These are phyloP conservation scores for Aspergillus oerlinghausenensis DNA, from an alignment of 2,329 filamentous ascomycete genomes.

Conservation along the genomic window DNA sequence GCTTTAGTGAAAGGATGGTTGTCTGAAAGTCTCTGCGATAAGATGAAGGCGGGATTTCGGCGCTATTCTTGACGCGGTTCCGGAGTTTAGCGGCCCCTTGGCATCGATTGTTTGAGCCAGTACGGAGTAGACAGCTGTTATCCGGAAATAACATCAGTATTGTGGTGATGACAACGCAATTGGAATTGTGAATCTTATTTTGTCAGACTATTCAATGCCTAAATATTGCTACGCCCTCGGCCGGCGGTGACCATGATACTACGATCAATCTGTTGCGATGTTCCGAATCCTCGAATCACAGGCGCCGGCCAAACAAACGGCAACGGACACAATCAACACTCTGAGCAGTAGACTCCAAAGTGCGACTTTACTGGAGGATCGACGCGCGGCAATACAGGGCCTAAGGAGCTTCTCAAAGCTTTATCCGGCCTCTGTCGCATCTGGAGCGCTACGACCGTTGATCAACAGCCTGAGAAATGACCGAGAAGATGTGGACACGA, in stretches of 20 bases:
- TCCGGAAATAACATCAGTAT: neutral
- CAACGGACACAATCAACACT: conserved; percentile 87
- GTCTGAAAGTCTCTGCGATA: conserved; percentile 17
- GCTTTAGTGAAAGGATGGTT: neutral
- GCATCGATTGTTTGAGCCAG: conserved; percentile 7
- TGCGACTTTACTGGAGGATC: conserved; percentile 88
- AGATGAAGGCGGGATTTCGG: conserved; percentile 15
- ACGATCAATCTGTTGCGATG: conserved; percentile 37
- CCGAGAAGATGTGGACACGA: conserved; percentile 90
- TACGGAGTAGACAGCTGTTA: neutral
- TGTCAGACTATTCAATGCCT: conserved; percentile 25
- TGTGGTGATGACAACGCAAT: conserved; percentile 16
- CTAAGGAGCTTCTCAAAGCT: conserved; percentile 94
- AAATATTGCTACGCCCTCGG: conserved; percentile 21
- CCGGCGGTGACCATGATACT: conserved; percentile 40
- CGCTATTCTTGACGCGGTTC: conserved; percentile 22
- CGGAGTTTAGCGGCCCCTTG: conserved; percentile 19
- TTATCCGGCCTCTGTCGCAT: conserved; percentile 92
- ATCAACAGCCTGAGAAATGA: conserved; percentile 83
- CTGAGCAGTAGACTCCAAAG: conserved; percentile 82
- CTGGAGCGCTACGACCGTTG: conserved; percentile 80
- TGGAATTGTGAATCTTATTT: conserved; percentile 13
- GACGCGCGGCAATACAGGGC: conserved; percentile 86
- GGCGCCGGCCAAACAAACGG: conserved; percentile 92
- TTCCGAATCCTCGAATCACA: conserved; percentile 60